Evolutionary conservation across 2,329 filamentous ascomycete species (phyloP).

Genomic region (Paraphaeosphaeria sporulosa): DNA sequence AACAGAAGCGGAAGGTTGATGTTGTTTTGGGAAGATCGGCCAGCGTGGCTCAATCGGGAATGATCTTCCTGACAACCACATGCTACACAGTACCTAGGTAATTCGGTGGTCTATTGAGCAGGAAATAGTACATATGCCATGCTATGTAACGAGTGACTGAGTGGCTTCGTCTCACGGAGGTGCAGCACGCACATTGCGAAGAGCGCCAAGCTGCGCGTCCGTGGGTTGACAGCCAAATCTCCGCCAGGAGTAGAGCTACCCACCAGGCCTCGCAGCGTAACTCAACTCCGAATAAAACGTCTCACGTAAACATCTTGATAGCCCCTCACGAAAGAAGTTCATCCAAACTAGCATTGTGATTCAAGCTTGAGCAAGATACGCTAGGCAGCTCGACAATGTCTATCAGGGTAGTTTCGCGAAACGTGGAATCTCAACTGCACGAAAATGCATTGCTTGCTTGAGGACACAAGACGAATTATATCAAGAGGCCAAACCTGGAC

Average conservation of each 20-base stretch:
- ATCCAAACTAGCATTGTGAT: neutral
- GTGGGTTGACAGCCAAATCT: constrained; percentile 2
- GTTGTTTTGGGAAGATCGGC: neutral
- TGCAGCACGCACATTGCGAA: neutral
- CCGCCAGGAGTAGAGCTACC: constrained; percentile 3
- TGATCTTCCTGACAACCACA: constrained; percentile 13
- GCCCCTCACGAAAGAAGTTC: neutral
- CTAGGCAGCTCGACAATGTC: no score
- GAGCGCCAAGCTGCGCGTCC: neutral
- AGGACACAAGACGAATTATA: neutral
- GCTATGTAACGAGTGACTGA: neutral
- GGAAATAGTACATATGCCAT: neutral
- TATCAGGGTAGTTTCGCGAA: no score
- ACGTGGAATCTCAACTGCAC: no score
- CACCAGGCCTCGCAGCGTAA: neutral
- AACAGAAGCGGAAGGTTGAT: neutral
- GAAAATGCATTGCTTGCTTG: no score
- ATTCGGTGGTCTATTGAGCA: constrained; percentile 1
- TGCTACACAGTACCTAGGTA: constrained; percentile 17
- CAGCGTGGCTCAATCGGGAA: constrained; percentile 16
- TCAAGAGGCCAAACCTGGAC: neutral
- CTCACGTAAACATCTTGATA: neutral
- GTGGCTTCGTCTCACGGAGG: neutral
- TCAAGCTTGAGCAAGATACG: neutral
- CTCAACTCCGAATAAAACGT: neutral